Base-by-base conservation (phyloP, 2,329 filamentous ascomycete genomes). In the Calonectria multiphialidica region DNA sequence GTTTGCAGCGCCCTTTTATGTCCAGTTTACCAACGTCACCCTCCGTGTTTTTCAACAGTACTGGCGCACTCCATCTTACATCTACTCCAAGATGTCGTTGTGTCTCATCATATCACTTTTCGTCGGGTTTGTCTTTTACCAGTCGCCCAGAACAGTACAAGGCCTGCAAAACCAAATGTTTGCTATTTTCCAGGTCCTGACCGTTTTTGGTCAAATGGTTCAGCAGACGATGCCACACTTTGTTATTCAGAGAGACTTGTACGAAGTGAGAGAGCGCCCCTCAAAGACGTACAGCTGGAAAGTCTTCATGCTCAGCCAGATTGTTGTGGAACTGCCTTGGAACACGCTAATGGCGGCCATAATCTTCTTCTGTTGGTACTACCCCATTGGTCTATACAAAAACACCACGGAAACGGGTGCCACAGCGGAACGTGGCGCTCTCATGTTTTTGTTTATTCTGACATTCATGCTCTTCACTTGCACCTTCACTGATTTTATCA, bases 121-220 rank as follows among this genome's bases (percentile, higher is more conserved):
- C 2, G 77, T 94, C 71, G 93, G 92, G 0, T 93, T 93, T 78
- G 92, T 90, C 0, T 93, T 94, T 79, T 92, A 88, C 83, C 88
- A 91, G 25, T 87, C 90, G 12, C 86, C 78, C 0, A 78, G 78
- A 1, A 90, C 89, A 0, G 86, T 90, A n/a, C 90, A 93, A 75
- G 93, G 93, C 21, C 84, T 94, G 12, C 92, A 94, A 77, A 92
- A 94, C 79, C 90, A 92, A 72, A 89, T 94, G 82, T 94, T 94
- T 72, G 89, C 92, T 1, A 91, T 90, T 40, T 87, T 94, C 45
- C 89, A 92, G 88, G 84, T 94, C 61, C 83, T 90, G 64, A 94
- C 91, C 9, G 92, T 94, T 80, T 94, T 94, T 81, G 90, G 90
- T 12, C 88, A 90, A 63, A 83, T 93, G 66, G 88, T 90, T 1